Base-by-base conservation (phyloP, 495 filamentous ascomycete genomes). In the Penicillium herquei region DNA sequence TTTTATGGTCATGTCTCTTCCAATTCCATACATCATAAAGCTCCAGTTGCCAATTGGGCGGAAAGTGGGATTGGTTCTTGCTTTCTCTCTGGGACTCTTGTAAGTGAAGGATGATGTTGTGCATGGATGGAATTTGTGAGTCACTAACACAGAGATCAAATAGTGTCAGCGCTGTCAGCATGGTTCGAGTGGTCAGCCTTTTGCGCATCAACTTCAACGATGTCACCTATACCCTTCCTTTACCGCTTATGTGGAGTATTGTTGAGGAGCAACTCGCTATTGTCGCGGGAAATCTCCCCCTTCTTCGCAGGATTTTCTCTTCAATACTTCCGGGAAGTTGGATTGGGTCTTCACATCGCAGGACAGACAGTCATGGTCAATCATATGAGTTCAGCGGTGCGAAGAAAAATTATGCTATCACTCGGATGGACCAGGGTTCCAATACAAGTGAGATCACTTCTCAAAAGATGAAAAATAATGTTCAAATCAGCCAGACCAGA, bases 261-360 rank as follows among this genome's bases (percentile, higher is more conserved):
- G 21, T 64, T 13, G 61, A 64, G 35, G 45, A 50, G 26, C 49
- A 64, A 35, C 50, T 64, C 18, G 57, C 61, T 16, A 57, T 64
- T 17, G 30, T 64, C 35, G 34, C 49, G 0, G 50, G 35, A 1
- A 64, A 64, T 26, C 26, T 64, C 0, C 61, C 61, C 8, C 49
- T 42, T 41, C 49, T 52, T n/a, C 49, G 37, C 12, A 21, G 12
- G 2, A 26, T 52, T 11, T 30, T 34, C 11, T 31, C 21, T 12
- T 10, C 17, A 11, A 6, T 43, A 1, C 11, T 43, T 10, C 39
- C 49, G 1, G n/a, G 26, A 13, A 26, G 12, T 7, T 52, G 49
- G 49, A 2, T 52, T 12, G 49, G 49, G 1, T 33, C 49, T 7
- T 52, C 49, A 8, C 4, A 34, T 37, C 10, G 8, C 16, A 39